Conservation (phyloP, 257 asterid species). For the Plantago elongata region DNA sequence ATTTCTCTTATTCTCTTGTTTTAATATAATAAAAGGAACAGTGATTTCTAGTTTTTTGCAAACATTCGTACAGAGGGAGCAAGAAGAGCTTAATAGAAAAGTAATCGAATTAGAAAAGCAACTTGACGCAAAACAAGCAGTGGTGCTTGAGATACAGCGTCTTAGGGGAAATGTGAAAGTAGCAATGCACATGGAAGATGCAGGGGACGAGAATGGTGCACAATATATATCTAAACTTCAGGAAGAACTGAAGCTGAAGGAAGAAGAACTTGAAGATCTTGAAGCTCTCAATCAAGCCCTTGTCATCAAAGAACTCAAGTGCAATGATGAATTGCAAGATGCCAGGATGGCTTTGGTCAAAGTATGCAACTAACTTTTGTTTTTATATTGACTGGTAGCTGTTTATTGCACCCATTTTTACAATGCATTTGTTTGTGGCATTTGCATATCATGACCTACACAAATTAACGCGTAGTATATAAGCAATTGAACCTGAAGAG, state of each 20-base stretch:
- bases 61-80: conserved; percentile 35
- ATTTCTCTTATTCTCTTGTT: background rate
- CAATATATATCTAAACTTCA: conserved; percentile 35
- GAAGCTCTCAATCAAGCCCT: conserved; percentile 54
- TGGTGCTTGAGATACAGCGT: conserved; percentile 50
- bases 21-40: background rate
- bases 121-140: conserved; percentile 63
- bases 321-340: conserved; percentile 73
- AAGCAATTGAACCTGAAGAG: no score
- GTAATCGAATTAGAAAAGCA: conserved; percentile 56
- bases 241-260: conserved; percentile 53
- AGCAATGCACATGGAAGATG: conserved; percentile 54
- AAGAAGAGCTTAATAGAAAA: conserved; percentile 49
- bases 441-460: background rate
- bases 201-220: conserved; percentile 45
- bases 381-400: background rate
- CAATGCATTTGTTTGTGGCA: background rate
- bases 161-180: conserved; percentile 46
- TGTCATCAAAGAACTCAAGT: conserved; percentile 53
- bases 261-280: conserved; percentile 50
- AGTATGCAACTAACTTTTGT: conserved; percentile 35
- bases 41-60: background rate
- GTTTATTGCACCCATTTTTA: conserved; percentile 7
- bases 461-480: no score
- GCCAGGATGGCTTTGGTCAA: conserved; percentile 68